phyloP scores from a whole-genome alignment of 2,329 filamentous ascomycete species.

The Cryoendolithus antarcticus region DNA sequence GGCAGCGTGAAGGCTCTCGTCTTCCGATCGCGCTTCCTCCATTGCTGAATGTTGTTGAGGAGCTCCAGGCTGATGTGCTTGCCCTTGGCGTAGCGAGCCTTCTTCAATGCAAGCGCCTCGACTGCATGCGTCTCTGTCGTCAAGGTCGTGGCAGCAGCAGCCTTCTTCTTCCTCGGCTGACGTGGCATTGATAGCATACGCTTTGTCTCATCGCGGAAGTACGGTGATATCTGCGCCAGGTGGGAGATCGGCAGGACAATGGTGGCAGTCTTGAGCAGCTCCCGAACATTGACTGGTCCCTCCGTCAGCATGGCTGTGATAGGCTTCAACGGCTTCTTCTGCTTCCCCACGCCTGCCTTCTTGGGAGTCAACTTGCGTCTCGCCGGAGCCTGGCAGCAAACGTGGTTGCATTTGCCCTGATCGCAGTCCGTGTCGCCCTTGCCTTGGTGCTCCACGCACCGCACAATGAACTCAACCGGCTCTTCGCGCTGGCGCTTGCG shows the following conservation, averaged over 20 bases:
- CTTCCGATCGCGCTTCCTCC: too few relatives aligned
- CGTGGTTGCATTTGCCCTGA: neutral
- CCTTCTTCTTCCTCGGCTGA: too few relatives aligned
- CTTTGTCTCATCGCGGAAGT: neutral
- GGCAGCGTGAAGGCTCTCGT: too few relatives aligned
- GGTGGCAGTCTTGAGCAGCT: neutral
- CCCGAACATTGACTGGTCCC: neutral
- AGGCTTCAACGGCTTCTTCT: neutral
- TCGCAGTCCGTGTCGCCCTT: neutral
- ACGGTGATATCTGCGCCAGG: neutral
- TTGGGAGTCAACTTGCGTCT: neutral
- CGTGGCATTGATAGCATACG: neutral
- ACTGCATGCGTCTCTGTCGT: too few relatives aligned
- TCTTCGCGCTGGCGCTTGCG: neutral
- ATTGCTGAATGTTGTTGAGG: too few relatives aligned
- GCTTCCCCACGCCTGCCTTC: neutral
- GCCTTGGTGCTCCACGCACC: neutral
- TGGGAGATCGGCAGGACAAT: neutral
- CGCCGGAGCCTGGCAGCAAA: neutral
- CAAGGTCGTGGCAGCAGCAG: too few relatives aligned
- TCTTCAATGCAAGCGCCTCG: too few relatives aligned
- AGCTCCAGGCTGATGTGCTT: too few relatives aligned
- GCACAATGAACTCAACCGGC: neutral
- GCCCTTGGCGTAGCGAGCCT: too few relatives aligned
- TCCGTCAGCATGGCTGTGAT: neutral